phyloP scores from a whole-genome alignment of 331 rosid genomes.

The Phaseolus coccineus region DNA sequence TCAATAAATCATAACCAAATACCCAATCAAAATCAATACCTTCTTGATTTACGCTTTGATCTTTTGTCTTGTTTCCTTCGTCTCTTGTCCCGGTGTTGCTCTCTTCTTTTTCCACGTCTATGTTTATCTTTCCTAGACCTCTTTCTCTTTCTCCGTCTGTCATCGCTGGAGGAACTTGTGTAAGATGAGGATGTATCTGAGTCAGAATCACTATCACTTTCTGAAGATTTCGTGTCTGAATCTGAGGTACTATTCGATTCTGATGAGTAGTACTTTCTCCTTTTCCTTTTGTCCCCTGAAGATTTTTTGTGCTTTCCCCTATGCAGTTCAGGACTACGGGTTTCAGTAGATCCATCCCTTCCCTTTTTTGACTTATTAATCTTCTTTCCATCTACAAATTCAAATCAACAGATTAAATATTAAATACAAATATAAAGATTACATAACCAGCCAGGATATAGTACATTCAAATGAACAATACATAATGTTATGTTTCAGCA shows the following conservation, averaged over 20 bases:
- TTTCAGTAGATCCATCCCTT: slow-evolving; percentile 63
- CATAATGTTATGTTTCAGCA: not conserved
- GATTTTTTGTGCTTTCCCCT: slow-evolving; percentile 74
- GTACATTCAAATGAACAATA: not conserved
- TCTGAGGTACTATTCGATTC: slow-evolving; percentile 79
- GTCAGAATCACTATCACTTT: slow-evolving; percentile 84
- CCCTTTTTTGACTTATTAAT: slow-evolving; percentile 52
- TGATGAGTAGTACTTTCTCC: slow-evolving; percentile 70
- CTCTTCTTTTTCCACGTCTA: slow-evolving; percentile 72
- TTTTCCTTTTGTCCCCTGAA: slow-evolving; percentile 68
- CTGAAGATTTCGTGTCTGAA: slow-evolving; percentile 76
- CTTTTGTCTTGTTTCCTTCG: slow-evolving; percentile 68
- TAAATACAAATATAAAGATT: not conserved
- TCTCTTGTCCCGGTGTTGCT: slow-evolving; percentile 68
- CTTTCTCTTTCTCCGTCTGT: slow-evolving; percentile 79
- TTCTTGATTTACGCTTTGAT: slow-evolving; percentile 76
- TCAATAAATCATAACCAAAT: not conserved
- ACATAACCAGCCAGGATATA: not conserved
- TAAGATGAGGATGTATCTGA: slow-evolving; percentile 71
- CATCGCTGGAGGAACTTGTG: slow-evolving; percentile 83
- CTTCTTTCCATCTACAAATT: slow-evolving; percentile 66
- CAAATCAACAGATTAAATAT: slow-evolving; percentile 22
- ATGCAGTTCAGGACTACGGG: slow-evolving; percentile 62
- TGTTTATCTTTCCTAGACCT: slow-evolving; percentile 74
- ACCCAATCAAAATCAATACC: slow-evolving; percentile 50